Base-by-base conservation (phyloP, 2,329 filamentous ascomycete species). In the Aspergillus sp. region DNA sequence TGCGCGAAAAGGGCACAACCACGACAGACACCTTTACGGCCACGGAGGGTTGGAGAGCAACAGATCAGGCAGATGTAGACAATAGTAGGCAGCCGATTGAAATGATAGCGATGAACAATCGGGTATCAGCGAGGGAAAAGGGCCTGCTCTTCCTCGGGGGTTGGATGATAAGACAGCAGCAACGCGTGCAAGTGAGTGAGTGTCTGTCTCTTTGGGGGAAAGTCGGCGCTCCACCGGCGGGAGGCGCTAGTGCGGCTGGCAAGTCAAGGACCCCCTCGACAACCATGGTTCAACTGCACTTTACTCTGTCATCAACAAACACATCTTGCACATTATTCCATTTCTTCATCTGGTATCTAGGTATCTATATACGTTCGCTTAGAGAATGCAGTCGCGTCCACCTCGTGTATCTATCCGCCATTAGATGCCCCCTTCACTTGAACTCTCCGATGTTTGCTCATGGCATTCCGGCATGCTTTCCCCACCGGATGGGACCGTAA, bases 401-500 rank as follows among this genome's bases (percentile, higher is more conserved):
- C 5, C 48, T 38, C 39, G 27, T 30, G 27, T 4, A 30, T 11
- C 27, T 11, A 30, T 30, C 10, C 8, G 8, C 27, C 27, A 10
- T 51, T 61, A 64, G 39, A 68, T 59, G 13, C 57, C 64, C 25
- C 62, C 62, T 25, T 66, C 64, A 51, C 62, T 62, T 15, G 64
- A 64, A 42, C 60, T 61, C 23, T 65, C 66, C 6, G 65, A 64
- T 5, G 58, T 54, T 15, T 54, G 62, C 15, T 70, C 67, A 51
- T 44, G 63, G 30, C 51, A 57, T 21, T 62, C 62, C 11, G 41
- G 62, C 44, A 60, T 58, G n/a, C 36, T 48, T 57, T 69, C 68
- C 32, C 59, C 30, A 6, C 61, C 44, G 17, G 68, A 61, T 23
- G 67, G 58, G 8, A 75, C 62, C 11, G 62, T 66, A 49, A 76